Evolutionary conservation across 2,329 filamentous ascomycete species (phyloP), one percentile per base, ranked within the genome.

Genomic region (Colletotrichum shisoi): DNA sequence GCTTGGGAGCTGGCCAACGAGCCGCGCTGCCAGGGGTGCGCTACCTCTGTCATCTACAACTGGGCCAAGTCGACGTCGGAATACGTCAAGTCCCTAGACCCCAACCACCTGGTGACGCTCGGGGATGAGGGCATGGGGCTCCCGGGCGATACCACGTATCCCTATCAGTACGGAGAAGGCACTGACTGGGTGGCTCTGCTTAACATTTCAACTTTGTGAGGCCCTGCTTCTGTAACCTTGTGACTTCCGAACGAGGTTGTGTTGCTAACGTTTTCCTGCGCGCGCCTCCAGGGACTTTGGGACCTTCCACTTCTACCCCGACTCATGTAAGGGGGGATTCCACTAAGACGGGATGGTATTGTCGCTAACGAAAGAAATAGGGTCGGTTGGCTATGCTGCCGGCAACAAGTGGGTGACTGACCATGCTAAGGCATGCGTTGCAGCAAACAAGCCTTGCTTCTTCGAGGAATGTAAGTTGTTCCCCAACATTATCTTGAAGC

Each of bases 51-150:
- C 24, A 80, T 91, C 67, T 83, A 81, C 42, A 84, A 86, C 69
- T 91, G 88, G 89, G 87, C 87, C 19, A 77, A 80, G 46, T 76
- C 76, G 5, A 86, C 83, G 2, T 87, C 85, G 24, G 79, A 80
- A 24, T 91, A 89, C 73, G 85, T 91, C 76, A 91, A 90, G 76
- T 82, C 79, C 13, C 79, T 90, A 13, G 89, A 91, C 72, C 70
- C 81, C 1, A 77, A 83, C 62, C 89, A 90, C 75, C 84, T 90
- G 82, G 87, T 90, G 34, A 84, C 84, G 0, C 80, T 89, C 3
- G 88, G 89, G 27, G 88, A 90, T 71, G 88, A 81, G 66, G 80
- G 80, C 8, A 80, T 83, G 69, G 80, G 79, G 2, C 75, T 81
- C 21, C 77, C 78, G 2, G 82, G 83, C 2, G 85, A 86, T 58